phyloP scores from a whole-genome alignment of 1,139 yeast genomes.

The Kodamaea sp. region DNA sequence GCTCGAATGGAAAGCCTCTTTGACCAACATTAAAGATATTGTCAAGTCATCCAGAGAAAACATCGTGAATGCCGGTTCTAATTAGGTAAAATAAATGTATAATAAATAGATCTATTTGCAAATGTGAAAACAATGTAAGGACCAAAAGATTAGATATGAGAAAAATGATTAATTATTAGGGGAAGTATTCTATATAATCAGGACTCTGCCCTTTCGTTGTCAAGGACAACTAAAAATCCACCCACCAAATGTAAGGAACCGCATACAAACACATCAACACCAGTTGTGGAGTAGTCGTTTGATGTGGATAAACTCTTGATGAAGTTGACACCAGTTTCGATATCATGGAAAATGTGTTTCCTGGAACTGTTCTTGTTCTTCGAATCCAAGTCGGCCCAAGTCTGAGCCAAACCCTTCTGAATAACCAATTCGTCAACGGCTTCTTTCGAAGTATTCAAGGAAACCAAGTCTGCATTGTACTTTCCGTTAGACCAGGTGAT shows the following conservation, averaged over 20 bases:
- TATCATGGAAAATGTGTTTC: conserved; percentile 65
- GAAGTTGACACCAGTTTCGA: conserved; percentile 70
- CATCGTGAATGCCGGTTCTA: conserved; percentile 33
- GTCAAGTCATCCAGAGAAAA: conserved; percentile 48
- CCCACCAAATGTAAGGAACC: conserved; percentile 96
- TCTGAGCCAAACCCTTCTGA: conserved; percentile 72
- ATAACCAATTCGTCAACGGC: conserved; percentile 71
- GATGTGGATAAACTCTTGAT: conserved; percentile 44
- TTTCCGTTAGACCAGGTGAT: conserved; percentile 85
- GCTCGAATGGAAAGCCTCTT: conserved; percentile 42
- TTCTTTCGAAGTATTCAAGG: conserved; percentile 78
- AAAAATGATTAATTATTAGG: not conserved
- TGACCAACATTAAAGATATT: conserved; percentile 44
- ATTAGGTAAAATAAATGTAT: conserved; percentile 10
- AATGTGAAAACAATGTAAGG: not conserved
- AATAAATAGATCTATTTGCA: conserved; percentile 9
- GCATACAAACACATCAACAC: conserved; percentile 79
- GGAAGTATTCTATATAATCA: not conserved
- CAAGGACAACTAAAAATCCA: conserved; percentile 84
- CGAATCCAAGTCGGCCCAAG: conserved; percentile 64
- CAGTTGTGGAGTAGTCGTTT: conserved; percentile 21
- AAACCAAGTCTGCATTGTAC: conserved; percentile 80
- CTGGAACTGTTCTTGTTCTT: conserved; percentile 28
- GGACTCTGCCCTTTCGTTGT: conserved; percentile 35
- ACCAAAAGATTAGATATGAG: not conserved